A percentile compares a stretch with the other conserved stretches of the same genome.
phyloP scores from a whole-genome alignment of 768 basidiomycete genomes.

The Phlebiopsis flavidoalba region DNA sequence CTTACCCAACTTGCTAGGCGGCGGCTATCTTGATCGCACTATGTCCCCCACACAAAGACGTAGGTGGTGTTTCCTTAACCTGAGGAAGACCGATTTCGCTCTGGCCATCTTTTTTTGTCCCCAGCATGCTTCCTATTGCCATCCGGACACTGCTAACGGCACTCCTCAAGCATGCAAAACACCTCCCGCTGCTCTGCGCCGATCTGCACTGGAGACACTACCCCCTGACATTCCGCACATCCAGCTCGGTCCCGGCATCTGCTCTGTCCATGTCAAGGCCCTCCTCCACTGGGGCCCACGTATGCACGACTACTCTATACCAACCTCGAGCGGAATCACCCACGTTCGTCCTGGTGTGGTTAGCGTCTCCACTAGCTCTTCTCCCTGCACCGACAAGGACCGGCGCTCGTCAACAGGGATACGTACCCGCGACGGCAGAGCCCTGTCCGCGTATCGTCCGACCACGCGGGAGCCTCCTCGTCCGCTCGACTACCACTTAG shows the following conservation, averaged over 20 bases:
- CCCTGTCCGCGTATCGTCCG: slow-evolving; percentile 31
- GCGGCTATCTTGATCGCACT: slow-evolving; percentile 93
- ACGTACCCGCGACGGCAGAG: slow-evolving; percentile 27
- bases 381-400: slow-evolving; percentile 22
- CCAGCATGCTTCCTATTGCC: slow-evolving; percentile 60
- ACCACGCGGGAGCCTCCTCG: slow-evolving; percentile 18
- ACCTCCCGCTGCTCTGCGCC: slow-evolving; percentile 9
- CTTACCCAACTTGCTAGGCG: slow-evolving; percentile 43
- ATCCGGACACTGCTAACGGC: slow-evolving; percentile 16
- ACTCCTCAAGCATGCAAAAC: slow-evolving; percentile 5
- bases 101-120: slow-evolving; percentile 82
- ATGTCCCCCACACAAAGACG: slow-evolving; percentile 59
- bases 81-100: slow-evolving; percentile 89
- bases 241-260: slow-evolving; percentile 50
- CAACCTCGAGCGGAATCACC: slow-evolving; percentile 40
- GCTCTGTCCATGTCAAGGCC: slow-evolving; percentile 18
- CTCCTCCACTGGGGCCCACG: slow-evolving; percentile 48
- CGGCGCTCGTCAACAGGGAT: slow-evolving; percentile 23
- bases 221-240: slow-evolving; percentile 28
- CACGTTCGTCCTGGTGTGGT: slow-evolving; percentile 58
- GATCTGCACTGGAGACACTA: slow-evolving; percentile 15
- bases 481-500: slow-evolving; percentile 14
- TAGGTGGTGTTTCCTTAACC: slow-evolving; percentile 79
- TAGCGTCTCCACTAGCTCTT: slow-evolving; percentile 29
- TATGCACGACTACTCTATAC: slow-evolving; percentile 61